Evolutionary conservation across 1,139 yeast genomes (phyloP), one percentile per base, ranked within the genome.

Genomic region (Diutina rugosa): DNA sequence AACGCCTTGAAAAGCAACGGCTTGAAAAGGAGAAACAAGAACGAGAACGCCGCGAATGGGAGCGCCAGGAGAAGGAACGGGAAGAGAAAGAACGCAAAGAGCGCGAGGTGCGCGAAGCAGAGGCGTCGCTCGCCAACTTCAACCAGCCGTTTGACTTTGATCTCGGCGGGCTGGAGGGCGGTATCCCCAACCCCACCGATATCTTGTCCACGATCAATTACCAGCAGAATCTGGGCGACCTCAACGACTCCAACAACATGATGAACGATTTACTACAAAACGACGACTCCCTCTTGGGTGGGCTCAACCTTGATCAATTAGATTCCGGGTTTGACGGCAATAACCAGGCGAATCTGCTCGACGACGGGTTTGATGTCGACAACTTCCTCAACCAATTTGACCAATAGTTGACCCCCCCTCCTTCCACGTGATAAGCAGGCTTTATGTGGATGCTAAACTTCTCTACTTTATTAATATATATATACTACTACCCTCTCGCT

Each of bases 381-480:
- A 74, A 70, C 60, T 76, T 76, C 61, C 69, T 76, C 61, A 75
- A 74, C 61, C 80, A 76, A 61, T 75, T 75, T 63, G 78, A 78
- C 6, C 41, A 35, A n/a, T 35, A 35, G 41, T 35, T 35, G 10
- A 35, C 41, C 41, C 41, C 26, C 26, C 2, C 26, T 21, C 3
- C 26, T 21, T 21, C 26, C 41, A 35, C 41, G 41, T 35, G 41
- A 35, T 35, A 35, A 35, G 41, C 41, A n/a, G 41, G 41, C 41
- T 35, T 35, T 12, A 10, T 35, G 41, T 35, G 41, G 41, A 35
- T n/a, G 41, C 10, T 35, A n/a, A 35, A 35, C 41, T 35, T 35
- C 41, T 35, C 41, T 35, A 21, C 26, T 35, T 35, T n/a, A 7
- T 35, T 35, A 35, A 35, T 35, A 35, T 35, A 35, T 35, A 35